A percentile compares a stretch with the other conserved stretches of the same genome.
phyloP scores from a whole-genome alignment of 2,329 filamentous ascomycete species.

The Moelleriella libera region DNA sequence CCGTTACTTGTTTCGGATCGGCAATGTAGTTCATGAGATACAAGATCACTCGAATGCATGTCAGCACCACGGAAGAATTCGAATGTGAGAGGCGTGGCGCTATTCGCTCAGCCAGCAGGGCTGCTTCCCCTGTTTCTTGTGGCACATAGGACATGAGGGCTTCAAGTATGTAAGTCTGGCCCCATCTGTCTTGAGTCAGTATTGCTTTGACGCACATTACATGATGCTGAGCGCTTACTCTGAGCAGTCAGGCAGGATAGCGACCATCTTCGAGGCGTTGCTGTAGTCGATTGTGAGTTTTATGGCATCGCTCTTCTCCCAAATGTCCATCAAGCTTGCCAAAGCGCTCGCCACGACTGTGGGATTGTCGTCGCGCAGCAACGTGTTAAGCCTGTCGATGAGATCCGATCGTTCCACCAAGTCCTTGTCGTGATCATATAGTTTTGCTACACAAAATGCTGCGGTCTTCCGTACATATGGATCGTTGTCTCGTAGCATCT shows the following conservation, averaged over 20 bases:
- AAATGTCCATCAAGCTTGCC: slow-evolving; percentile 89
- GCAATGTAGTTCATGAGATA: slow-evolving; percentile 99
- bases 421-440: slow-evolving; percentile 89
- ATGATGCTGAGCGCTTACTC: slow-evolving; percentile 47
- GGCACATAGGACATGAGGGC: slow-evolving; percentile 96
- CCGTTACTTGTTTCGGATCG: slow-evolving; percentile 76
- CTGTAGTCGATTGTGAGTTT: slow-evolving; percentile 96
- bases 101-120: slow-evolving; percentile 83
- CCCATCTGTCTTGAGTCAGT: slow-evolving; percentile 55
- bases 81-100: slow-evolving; percentile 91
- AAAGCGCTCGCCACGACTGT: slow-evolving; percentile 93
- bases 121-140: slow-evolving; percentile 76
- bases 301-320: slow-evolving; percentile 94
- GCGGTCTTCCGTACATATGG: slow-evolving; percentile 97
- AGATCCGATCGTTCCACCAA: slow-evolving; percentile 84
- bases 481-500: slow-evolving; percentile 70
- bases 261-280: slow-evolving; percentile 96
- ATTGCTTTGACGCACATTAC: background rate
- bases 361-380: slow-evolving; percentile 90
- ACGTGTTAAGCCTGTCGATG: slow-evolving; percentile 78
- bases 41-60: slow-evolving; percentile 88
- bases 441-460: slow-evolving; percentile 88
- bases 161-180: slow-evolving; percentile 95
- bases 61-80: slow-evolving; percentile 91
- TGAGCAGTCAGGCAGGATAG: slow-evolving; percentile 90